These are phyloP conservation scores for Emmonsiellopsis sp. DNA, from an alignment of 2,329 filamentous ascomycete genomes.

Conservation along the genomic window DNA sequence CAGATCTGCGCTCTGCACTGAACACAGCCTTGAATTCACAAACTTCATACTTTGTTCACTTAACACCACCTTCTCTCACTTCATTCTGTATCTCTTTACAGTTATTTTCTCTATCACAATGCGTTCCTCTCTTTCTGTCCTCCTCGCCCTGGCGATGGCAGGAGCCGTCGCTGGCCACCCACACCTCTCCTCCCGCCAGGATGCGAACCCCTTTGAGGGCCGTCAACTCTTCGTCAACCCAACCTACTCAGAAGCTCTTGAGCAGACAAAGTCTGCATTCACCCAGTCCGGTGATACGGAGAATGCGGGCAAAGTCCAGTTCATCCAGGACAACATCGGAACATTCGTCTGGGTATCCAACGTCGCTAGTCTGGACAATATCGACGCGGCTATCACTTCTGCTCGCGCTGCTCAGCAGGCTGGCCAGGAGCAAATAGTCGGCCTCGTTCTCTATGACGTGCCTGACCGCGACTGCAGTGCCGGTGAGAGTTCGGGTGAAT, in stretches of 20 bases:
- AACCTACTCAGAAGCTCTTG: slow-evolving; percentile 45
- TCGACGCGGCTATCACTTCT: slow-evolving; percentile 34
- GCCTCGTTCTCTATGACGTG: slow-evolving; percentile 54
- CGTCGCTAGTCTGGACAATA: slow-evolving; percentile 39
- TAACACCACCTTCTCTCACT: not conserved
- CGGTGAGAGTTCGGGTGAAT: slow-evolving; percentile 54
- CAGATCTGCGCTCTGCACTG: no score
- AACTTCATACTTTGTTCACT: not conserved
- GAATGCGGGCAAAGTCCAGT: slow-evolving; percentile 40
- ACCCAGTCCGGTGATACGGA: slow-evolving; percentile 32
- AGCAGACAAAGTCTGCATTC: slow-evolving; percentile 52
- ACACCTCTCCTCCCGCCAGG: not conserved
- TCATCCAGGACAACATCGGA: slow-evolving; percentile 38
- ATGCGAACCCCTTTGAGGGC: slow-evolving; percentile 39
- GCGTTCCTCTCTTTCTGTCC: not conserved
- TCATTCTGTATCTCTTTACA: not conserved
- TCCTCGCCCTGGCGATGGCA: not conserved
- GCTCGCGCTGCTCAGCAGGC: slow-evolving; percentile 34
- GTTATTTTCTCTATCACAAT: not conserved
- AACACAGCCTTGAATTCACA: no score
- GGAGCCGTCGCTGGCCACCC: not conserved
- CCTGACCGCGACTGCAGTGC: slow-evolving; percentile 57
- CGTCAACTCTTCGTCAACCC: slow-evolving; percentile 43
- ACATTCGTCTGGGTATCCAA: slow-evolving; percentile 48
- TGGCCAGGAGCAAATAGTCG: slow-evolving; percentile 38